Conservation (phyloP, 2,329 filamentous ascomycete genomes). For the Xylariaceae sp. region DNA sequence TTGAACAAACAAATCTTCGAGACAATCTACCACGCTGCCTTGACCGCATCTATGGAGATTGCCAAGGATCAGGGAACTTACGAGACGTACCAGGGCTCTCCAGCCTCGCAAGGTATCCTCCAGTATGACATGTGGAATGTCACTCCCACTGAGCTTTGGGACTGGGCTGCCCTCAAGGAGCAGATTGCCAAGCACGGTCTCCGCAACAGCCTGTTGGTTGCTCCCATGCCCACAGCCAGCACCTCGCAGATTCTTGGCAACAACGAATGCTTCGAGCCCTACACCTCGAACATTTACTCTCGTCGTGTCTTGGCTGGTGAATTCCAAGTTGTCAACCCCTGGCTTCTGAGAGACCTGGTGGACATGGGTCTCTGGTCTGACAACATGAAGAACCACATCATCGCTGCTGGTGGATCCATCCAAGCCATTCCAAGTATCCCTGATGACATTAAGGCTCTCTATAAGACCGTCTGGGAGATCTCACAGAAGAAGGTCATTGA, state of each 20-base stretch:
- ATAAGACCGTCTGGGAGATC: slow-evolving; percentile 99
- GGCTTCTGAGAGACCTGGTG: slow-evolving; percentile 96
- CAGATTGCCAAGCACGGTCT: slow-evolving; percentile 91
- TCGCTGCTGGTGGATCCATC: slow-evolving; percentile 90
- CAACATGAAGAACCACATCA: slow-evolving; percentile 99
- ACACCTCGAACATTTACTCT: slow-evolving; percentile 99
- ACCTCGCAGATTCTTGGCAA: slow-evolving; percentile 98
- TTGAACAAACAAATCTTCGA: slow-evolving; percentile 99
- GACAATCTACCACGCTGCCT: slow-evolving; percentile 95
- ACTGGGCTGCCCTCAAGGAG: slow-evolving; percentile 85
- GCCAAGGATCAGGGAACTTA: slow-evolving; percentile 83
- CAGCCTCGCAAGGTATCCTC: slow-evolving; percentile 90
- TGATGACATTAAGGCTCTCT: slow-evolving; percentile 89
- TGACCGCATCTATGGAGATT: slow-evolving; percentile 84
- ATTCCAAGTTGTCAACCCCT: slow-evolving; percentile 99
- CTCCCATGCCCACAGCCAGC: slow-evolving; percentile 96
- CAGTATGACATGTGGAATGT: slow-evolving; percentile 99
- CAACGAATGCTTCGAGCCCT: slow-evolving; percentile 99
- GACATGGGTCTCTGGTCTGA: slow-evolving; percentile 98
- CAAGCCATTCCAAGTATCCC: slow-evolving; percentile 98
- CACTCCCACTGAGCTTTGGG: slow-evolving; percentile 91
- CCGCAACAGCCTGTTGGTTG: slow-evolving; percentile 91
- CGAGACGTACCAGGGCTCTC: slow-evolving; percentile 86
- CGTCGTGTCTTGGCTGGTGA: slow-evolving; percentile 96
- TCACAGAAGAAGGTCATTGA: slow-evolving; percentile 92